Base-by-base conservation (phyloP, 1,139 yeast genomes). In the Casaregolazyma lundiana region DNA sequence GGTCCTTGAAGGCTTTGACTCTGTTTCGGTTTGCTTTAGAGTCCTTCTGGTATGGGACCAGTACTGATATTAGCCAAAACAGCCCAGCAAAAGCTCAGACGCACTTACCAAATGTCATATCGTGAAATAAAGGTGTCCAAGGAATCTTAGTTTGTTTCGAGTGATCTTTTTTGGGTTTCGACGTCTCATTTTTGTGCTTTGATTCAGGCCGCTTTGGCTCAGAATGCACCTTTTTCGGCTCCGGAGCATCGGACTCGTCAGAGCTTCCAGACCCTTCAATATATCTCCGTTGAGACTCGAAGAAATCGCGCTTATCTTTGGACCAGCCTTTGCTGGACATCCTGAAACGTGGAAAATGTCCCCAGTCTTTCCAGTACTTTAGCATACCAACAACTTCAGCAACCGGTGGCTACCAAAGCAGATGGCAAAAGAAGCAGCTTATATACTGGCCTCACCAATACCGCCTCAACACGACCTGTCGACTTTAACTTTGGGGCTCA, bases 71-170 rank as follows among this genome's bases (percentile, higher is more conserved):
- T 30, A 35, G 8, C 19, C 16, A n/a, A 5, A 30, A 30, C 8
- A 17, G 7, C 7, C 19, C 4, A 16, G 38, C 13, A 7, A 17
- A n/a, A 17, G 7, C 6, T 15, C 4, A 7, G 15, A 3, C 16
- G 13, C 21, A 45, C 54, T 38, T 47, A 49, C 50, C 45, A 41
- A 53, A 53, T 16, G 45, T 51, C 35, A 53, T 26, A 22, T 50
- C 49, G 16, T 46, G 22, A 34, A 53, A 53, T 6, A 51, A 43
- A 20, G 32, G 39, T 30, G 19, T 38, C 7, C 26, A 18, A 16
- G 19, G 8, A 11, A 36, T 21, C 19, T 38, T 26, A 7, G 8
- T 29, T 13, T 22, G 16, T 11, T 38, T 32, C 6, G 13, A 4
- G 4, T 8, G 16, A 17, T 16, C 26, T 13, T 15, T 42, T 16